Evolutionary conservation across 805 yeast species (phyloP).

Genomic region (Wickerhamiella australiensis): DNA sequence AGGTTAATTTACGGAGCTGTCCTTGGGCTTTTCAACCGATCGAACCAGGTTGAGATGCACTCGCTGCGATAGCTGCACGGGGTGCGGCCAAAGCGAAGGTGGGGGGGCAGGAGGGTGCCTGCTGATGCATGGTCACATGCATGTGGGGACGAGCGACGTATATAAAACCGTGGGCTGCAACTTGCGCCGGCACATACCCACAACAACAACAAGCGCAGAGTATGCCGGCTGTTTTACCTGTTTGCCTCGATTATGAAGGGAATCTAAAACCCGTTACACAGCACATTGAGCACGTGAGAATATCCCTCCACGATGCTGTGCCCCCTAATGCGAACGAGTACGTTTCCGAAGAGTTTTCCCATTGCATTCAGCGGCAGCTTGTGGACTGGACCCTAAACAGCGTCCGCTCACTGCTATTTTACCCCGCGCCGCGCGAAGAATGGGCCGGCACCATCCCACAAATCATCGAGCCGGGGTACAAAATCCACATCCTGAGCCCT

Average conservation of each 20-base stretch:
- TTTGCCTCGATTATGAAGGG: not conserved
- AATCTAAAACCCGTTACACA: not conserved
- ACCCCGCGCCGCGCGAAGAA: constrained; percentile 38
- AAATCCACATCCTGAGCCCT: constrained; percentile 42
- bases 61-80: not conserved
- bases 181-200: too few species aligned
- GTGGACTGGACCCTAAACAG: constrained; percentile 65
- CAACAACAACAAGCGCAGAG: not conserved
- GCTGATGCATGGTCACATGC: not conserved
- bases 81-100: not conserved
- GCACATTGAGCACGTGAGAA: constrained; percentile 4
- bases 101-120: too few species aligned
- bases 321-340: constrained; percentile 9
- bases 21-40: too few species aligned
- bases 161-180: not conserved
- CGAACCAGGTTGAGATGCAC: too few species aligned
- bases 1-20: too few species aligned
- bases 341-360: constrained; percentile 5
- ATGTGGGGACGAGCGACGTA: not conserved
- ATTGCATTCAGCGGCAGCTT: constrained; percentile 35
- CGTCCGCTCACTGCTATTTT: constrained; percentile 48
- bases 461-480: constrained; percentile 31
- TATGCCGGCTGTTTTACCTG: not conserved
- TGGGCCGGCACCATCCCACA: constrained; percentile 45
- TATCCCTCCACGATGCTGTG: constrained; percentile 8